Evolutionary conservation across 768 basidiomycete genomes (phyloP).

Genomic region (Suillus cothurnatus): DNA sequence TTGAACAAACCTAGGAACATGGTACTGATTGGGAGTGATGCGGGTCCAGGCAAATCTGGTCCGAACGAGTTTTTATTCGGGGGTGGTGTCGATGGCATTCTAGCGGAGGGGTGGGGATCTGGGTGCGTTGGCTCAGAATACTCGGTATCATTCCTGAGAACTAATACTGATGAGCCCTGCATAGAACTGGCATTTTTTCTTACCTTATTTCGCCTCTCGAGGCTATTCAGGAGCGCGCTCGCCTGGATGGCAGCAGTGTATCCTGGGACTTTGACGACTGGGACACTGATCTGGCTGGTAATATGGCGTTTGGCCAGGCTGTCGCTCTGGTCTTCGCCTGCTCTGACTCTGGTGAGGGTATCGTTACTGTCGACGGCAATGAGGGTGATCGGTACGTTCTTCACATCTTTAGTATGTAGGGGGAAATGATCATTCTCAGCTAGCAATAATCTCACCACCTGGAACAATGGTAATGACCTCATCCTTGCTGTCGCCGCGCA

Average conservation of each 20-base stretch:
- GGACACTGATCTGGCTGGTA: conserved; percentile 51
- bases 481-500: conserved; percentile 66
- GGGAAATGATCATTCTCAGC: not conserved
- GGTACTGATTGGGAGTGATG: conserved; percentile 56
- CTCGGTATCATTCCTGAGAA: not conserved
- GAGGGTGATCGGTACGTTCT: conserved; percentile 62
- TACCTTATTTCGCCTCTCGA: conserved; percentile 78
- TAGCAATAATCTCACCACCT: conserved; percentile 70
- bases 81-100: conserved; percentile 58
- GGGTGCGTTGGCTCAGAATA: conserved; percentile 38
- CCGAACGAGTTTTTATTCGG: conserved; percentile 63
- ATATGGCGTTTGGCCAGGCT: conserved; percentile 47
- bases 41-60: conserved; percentile 59
- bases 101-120: conserved; percentile 89
- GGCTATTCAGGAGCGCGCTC: conserved; percentile 70
- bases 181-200: conserved; percentile 65
- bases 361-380: conserved; percentile 80
- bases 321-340: conserved; percentile 76
- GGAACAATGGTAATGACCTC: conserved; percentile 72
- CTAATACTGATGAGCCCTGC: not conserved
- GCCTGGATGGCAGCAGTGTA: conserved; percentile 59
- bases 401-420: not conserved
- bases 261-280: conserved; percentile 69
- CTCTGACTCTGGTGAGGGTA: conserved; percentile 77
- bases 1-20: conserved; percentile 55